These are phyloP conservation scores for Clavaria fumosa DNA, from an alignment of 768 basidiomycete species.

Conservation along the genomic window DNA sequence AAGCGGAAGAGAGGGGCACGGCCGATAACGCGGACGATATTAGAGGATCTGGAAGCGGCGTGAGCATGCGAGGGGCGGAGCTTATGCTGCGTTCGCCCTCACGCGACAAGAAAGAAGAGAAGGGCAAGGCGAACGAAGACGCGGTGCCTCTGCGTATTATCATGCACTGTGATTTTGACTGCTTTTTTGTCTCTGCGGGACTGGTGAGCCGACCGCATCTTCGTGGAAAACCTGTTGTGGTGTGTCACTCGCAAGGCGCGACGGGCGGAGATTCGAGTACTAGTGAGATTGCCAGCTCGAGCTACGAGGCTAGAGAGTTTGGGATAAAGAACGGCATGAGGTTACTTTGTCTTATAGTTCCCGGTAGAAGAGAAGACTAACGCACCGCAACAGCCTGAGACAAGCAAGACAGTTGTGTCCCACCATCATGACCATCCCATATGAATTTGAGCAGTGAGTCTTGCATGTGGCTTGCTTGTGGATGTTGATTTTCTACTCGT, in stretches of 20 bases:
- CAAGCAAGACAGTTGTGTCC: conserved; percentile 71
- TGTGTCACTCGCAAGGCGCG: conserved; percentile 81
- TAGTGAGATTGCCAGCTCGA: conserved; percentile 88
- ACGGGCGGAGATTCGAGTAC: conserved; percentile 67
- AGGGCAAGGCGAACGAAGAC: conserved; percentile 30
- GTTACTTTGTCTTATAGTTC: conserved; percentile 23
- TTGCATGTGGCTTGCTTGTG: too few relatives aligned
- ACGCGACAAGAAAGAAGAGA: conserved; percentile 37
- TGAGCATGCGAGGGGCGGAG: conserved; percentile 40
- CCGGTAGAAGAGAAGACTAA: background rate
- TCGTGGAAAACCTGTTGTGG: conserved; percentile 79
- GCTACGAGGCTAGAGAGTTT: conserved; percentile 81
- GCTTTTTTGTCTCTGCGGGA: conserved; percentile 93
- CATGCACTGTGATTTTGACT: conserved; percentile 94
- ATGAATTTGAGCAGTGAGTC: conserved; percentile 87
- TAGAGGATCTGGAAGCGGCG: conserved; percentile 11
- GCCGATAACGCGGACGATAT: conserved; percentile 15
- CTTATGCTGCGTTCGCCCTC: conserved; percentile 33
- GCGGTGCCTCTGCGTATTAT: conserved; percentile 44
- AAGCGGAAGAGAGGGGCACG: conserved; percentile 18
- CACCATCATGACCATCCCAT: conserved; percentile 61
- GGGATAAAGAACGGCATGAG: conserved; percentile 95
- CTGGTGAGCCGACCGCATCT: conserved; percentile 65
- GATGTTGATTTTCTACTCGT: too few relatives aligned
- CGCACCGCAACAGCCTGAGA: conserved; percentile 37